Conservation (phyloP, 108 stramenopile genomes). For the Nannochloropsis gaditana region DNA sequence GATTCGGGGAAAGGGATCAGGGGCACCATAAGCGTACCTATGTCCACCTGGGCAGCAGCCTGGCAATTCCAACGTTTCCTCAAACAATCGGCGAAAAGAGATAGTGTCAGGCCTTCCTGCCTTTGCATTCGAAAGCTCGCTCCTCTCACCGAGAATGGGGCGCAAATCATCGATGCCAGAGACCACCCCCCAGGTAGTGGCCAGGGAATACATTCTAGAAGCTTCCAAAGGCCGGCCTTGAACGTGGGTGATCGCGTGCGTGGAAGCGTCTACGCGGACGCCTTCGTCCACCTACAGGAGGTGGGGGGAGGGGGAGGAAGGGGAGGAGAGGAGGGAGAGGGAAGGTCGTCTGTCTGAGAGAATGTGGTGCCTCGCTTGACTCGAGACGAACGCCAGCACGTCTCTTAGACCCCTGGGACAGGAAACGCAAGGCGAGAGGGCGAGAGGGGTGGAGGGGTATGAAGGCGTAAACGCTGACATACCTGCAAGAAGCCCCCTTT, state of each 20-base stretch:
- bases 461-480: background rate
- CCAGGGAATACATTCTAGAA: background rate
- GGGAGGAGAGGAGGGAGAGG: background rate
- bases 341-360: too few species aligned
- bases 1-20: too few species aligned
- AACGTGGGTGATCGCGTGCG: background rate
- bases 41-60: too few species aligned
- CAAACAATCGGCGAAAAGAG: too few species aligned
- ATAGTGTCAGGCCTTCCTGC: too few species aligned
- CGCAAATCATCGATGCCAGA: background rate
- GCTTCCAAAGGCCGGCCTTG: background rate
- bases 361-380: too few species aligned
- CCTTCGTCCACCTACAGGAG: background rate
- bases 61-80: too few species aligned
- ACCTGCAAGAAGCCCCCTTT: constrained; percentile 17
- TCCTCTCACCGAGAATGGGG: background rate
- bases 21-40: too few species aligned
- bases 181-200: background rate
- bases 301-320: background rate
- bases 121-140: background rate
- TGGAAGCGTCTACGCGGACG: background rate
- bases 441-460: too few species aligned
- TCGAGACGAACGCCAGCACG: too few species aligned
- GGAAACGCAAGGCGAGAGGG: too few species aligned
- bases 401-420: too few species aligned